These are phyloP conservation scores for Vaccinium vitisidaea DNA, from an alignment of 148 eudicot genomes.

Conservation along the genomic window DNA sequence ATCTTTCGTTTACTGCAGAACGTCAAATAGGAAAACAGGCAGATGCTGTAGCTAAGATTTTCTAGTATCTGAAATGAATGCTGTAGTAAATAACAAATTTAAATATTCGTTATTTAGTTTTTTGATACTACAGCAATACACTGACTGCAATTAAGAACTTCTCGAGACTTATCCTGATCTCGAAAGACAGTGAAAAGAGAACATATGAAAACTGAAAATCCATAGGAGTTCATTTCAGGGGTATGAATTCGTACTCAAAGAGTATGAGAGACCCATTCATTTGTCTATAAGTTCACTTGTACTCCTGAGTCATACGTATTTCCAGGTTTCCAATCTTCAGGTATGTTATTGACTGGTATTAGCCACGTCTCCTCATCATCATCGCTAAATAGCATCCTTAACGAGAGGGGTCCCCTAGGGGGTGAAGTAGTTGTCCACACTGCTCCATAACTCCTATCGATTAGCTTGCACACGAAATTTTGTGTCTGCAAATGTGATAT, in stretches of 20 bases:
- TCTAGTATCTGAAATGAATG: not conserved
- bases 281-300: conserved; percentile 40
- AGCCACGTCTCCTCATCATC: conserved; percentile 63
- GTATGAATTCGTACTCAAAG: not conserved
- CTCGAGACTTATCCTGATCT: not conserved
- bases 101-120: not conserved
- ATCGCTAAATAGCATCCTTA: conserved; percentile 71
- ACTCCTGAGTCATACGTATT: conserved; percentile 72
- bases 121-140: not conserved
- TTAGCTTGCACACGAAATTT: conserved; percentile 58
- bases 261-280: not conserved
- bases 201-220: not conserved
- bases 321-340: conserved; percentile 68
- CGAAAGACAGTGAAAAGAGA: not conserved
- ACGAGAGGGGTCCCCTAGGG: conserved; percentile 54
- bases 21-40: not conserved
- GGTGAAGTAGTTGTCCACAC: conserved; percentile 73
- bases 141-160: not conserved
- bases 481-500: conserved; percentile 40
- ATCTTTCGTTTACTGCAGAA: not conserved
- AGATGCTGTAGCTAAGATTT: not conserved
- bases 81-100: not conserved
- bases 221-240: not conserved
- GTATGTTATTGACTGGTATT: conserved; percentile 58
- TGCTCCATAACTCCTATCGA: conserved; percentile 69